Evolutionary conservation across 2,329 filamentous ascomycete species (phyloP).

Genomic region (Teratosphaeria nubilosa): DNA sequence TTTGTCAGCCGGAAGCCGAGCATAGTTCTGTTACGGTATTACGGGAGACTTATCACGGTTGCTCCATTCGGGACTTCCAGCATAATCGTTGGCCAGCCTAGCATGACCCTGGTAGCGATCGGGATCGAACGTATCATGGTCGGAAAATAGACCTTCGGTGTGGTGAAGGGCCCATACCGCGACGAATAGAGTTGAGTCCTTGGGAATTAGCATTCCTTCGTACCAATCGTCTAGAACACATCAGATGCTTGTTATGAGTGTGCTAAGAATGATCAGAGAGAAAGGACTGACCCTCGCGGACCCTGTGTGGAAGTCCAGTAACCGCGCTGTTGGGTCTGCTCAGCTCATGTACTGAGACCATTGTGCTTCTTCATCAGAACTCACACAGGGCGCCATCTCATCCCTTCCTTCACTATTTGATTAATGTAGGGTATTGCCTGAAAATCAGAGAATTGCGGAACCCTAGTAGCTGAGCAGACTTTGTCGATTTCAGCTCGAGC

Average conservation of each 20-base stretch:
- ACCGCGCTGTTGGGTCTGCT: neutral
- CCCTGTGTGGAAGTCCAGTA: neutral
- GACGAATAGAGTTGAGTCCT: conserved; percentile 25
- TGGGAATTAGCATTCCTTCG: conserved; percentile 28
- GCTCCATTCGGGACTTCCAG: neutral
- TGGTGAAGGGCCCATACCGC: conserved; percentile 33
- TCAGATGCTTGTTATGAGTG: neutral
- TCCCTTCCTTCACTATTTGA: conserved; percentile 26
- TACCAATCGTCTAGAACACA: conserved; percentile 15
- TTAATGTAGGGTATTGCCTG: conserved; percentile 15
- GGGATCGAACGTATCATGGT: conserved; percentile 26
- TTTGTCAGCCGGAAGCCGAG: neutral
- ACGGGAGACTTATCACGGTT: neutral
- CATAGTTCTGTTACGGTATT: neutral
- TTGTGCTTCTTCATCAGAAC: neutral
- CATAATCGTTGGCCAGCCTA: conserved; percentile 22
- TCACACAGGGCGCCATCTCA: conserved; percentile 25
- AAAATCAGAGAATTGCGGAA: neutral
- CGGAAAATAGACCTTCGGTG: conserved; percentile 19
- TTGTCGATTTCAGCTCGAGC: conserved; percentile 25
- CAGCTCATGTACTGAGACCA: neutral
- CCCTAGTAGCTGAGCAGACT: neutral
- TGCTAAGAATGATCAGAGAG: neutral
- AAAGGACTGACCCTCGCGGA: neutral
- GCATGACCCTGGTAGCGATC: conserved; percentile 25